Base-by-base conservation (phyloP, 1,284 basidiomycete species). In the Tylopilus sp. region DNA sequence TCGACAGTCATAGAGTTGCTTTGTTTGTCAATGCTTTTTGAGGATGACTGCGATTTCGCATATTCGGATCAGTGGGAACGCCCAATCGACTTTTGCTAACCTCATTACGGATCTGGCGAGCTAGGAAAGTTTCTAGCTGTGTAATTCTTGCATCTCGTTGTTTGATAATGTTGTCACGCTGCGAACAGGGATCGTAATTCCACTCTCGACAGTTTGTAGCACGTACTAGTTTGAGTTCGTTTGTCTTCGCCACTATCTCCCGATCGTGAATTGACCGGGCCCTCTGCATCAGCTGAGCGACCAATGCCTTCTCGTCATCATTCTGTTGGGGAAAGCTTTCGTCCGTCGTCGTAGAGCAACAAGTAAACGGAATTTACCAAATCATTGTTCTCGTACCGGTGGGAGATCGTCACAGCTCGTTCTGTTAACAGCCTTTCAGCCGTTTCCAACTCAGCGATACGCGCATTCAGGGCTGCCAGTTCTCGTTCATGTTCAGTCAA, bases 201-300 rank as follows among this genome's bases (percentile, higher is more conserved):
- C 30, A 33, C 45, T 43, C 18, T 42, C 43, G 26, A 40, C 39
- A 15, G 21, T 25, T 36, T 13, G 33, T 19, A 21, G 34, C 67
- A 41, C 68, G 29, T 53, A 79, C 79, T 53, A 72, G 64, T 52
- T 74, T 74, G 26, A 81, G 69, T 46, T 80, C 77, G 54, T 81
- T 77, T 41, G 69, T 69, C 58, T 79, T 81, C 33, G 65, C 70
- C 18, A 79, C 70, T 25, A 74, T 65, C 19, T 74, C 73, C 42
- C 76, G 70, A 55, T 79, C 78, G 54, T 79, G 71, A 28, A 74
- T 61, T 12, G 70, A 65, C 45, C 72, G 67, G 8, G 73, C 68
- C 40, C 72, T 61, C 38, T 64, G 65, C 52, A 75, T 68, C 31
- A 81, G 55, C 39, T 66, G 61, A 39, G 69, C 62, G 12, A 77